phyloP scores from a whole-genome alignment of 495 filamentous ascomycete species.

The Tuber aestivum region DNA sequence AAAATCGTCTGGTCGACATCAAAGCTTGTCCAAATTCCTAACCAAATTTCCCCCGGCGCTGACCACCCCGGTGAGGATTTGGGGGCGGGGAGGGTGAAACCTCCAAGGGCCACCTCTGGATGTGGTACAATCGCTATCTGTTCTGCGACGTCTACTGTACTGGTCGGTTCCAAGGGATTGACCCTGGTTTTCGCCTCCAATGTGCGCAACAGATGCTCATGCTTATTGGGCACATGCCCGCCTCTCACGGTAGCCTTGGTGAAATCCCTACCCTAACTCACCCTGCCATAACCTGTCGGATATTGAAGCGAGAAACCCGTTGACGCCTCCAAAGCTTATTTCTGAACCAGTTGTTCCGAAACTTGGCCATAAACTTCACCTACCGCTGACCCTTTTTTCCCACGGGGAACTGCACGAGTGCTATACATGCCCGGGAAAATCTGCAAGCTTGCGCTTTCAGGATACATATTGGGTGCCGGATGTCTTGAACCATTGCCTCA shows the following conservation, averaged over 20 bases:
- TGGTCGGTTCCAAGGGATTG: background rate
- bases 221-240: background rate
- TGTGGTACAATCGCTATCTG: background rate
- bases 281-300: background rate
- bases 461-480: background rate
- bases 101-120: background rate
- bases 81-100: background rate
- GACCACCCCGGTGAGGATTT: background rate
- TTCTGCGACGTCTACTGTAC: background rate
- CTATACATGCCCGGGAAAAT: background rate
- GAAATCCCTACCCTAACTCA: background rate
- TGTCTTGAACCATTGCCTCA: background rate
- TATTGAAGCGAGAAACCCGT: constrained; percentile 14
- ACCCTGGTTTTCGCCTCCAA: background rate
- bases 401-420: background rate
- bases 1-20: background rate
- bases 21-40: background rate
- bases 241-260: background rate
- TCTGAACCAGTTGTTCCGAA: constrained; percentile 19
- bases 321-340: constrained; percentile 24
- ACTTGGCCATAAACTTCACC: constrained; percentile 8
- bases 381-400: background rate
- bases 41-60: no score
- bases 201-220: background rate
- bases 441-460: background rate